Conservation (phyloP, 2,329 filamentous ascomycete genomes). For the Coniella vitis region DNA sequence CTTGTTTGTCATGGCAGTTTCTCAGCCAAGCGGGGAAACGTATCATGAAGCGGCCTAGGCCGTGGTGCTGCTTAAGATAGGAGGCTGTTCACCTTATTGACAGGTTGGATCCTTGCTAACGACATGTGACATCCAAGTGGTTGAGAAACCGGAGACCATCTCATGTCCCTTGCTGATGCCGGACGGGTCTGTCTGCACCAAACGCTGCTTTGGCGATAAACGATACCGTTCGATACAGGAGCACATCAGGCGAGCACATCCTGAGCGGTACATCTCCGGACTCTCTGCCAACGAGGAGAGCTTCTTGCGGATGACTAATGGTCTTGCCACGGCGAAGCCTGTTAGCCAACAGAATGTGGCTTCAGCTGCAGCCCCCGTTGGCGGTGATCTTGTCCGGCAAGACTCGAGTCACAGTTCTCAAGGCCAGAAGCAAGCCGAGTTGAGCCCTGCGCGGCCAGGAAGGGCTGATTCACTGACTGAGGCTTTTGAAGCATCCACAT, state of each 20-base stretch:
- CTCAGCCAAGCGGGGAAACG: no score
- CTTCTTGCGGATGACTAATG: slow-evolving; percentile 74
- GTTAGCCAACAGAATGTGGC: not conserved
- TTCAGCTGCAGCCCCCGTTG: not conserved
- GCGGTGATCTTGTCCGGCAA: not conserved
- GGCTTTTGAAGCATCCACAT: not conserved
- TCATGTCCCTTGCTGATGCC: slow-evolving; percentile 7
- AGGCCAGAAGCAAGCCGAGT: not conserved
- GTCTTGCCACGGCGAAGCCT: not conserved
- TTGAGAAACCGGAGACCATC: not conserved
- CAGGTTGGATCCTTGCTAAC: not conserved
- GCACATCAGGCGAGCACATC: slow-evolving; percentile 94
- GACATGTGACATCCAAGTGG: not conserved
- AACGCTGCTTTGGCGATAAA: slow-evolving; percentile 12
- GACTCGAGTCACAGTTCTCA: not conserved
- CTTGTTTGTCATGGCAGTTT: no score
- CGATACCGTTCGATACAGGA: slow-evolving; percentile 96
- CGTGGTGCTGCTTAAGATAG: no score
- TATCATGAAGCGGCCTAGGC: no score
- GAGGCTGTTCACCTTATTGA: no score
- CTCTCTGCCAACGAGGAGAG: slow-evolving; percentile 96
- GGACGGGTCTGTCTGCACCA: slow-evolving; percentile 9
- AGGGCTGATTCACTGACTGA: not conserved
- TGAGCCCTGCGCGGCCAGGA: not conserved
- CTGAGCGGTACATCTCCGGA: slow-evolving; percentile 95